Base-by-base conservation (phyloP, 1,139 yeast species). In the Ogataea hybrid region DNA sequence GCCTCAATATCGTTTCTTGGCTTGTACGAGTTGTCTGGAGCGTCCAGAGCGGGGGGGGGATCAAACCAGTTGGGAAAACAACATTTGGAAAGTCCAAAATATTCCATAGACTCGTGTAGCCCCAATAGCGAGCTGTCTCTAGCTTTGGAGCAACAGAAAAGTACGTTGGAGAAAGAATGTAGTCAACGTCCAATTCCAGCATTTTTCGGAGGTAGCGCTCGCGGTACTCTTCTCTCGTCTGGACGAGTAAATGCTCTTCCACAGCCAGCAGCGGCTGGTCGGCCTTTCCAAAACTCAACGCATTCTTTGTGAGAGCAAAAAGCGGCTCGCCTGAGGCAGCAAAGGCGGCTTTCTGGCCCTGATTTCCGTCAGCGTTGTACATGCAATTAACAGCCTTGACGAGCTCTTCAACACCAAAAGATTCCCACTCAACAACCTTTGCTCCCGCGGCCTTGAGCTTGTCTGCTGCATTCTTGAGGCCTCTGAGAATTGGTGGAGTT, bases 141-240 rank as follows among this genome's bases (percentile, higher is more conserved):
- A 81, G 81, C 39, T 71, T 70, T 20, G 89, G 84, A 6, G 92
- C 89, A 37, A 82, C 86, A 39, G 81, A 81, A 45, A 73, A 74
- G 56, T 81, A 81, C 6, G 79, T 69, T 28, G 94, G 94, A 35
- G 79, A 67, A 37, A 85, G 61, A 43, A 84, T 70, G 52, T 77
- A 78, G 56, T 84, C 92, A 32, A 84, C 70, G 22, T 75, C 75
- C 50, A 77, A 69, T 9, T 69, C 67, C 37, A 71, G 63, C 64
- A 80, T 68, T 52, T 64, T 69, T 27, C 70, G 64, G 34, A 70
- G 63, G 58, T 79, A 77, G 36, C 71, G 72, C 42, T 68, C 69
- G 56, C 80, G 74, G 49, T 76, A 66, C 5, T 52, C 43, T 52
- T 80, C 84, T 61, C 86, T 72, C 17, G 61, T 54, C 6, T 52